These are phyloP conservation scores for Colletotrichum ledebouriae DNA, from an alignment of 2,329 filamentous ascomycete genomes.

Conservation along the genomic window DNA sequence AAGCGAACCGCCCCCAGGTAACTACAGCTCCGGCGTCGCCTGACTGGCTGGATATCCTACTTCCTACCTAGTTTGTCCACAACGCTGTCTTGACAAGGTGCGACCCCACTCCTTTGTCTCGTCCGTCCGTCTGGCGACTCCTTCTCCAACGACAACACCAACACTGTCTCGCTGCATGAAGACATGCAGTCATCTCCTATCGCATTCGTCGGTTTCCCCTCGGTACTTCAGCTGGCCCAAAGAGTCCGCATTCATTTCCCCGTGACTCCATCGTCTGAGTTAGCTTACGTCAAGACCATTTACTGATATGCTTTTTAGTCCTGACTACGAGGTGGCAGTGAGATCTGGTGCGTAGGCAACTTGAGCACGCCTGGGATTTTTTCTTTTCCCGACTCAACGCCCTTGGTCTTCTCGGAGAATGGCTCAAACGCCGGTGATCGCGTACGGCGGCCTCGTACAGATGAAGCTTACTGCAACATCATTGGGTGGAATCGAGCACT, in stretches of 20 bases:
- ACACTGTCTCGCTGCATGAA: not conserved
- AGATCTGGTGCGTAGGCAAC: not conserved
- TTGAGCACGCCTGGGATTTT: not conserved
- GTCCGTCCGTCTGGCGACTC: not conserved
- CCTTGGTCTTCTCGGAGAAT: not conserved
- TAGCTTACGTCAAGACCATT: not conserved
- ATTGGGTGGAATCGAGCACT: not conserved
- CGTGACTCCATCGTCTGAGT: not conserved
- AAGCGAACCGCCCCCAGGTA: no score
- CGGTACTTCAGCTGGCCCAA: not conserved
- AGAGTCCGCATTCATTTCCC: not conserved
- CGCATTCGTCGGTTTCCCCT: not conserved
- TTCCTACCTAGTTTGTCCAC: not conserved
- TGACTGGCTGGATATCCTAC: no score
- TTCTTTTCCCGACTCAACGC: not conserved
- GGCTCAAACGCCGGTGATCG: not conserved
- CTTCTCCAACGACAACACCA: not conserved
- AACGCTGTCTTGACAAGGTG: not conserved
- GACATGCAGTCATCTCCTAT: slow-evolving; percentile 19
- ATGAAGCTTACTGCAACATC: not conserved
- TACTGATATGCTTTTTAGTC: not conserved
- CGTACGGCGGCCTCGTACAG: slow-evolving; percentile 2
- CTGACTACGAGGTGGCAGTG: not conserved
- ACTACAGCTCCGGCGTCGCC: no score
- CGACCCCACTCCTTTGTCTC: not conserved